Evolutionary conservation across 345 rosid genomes (phyloP).

Genomic region (Aquilaria sinensis): DNA sequence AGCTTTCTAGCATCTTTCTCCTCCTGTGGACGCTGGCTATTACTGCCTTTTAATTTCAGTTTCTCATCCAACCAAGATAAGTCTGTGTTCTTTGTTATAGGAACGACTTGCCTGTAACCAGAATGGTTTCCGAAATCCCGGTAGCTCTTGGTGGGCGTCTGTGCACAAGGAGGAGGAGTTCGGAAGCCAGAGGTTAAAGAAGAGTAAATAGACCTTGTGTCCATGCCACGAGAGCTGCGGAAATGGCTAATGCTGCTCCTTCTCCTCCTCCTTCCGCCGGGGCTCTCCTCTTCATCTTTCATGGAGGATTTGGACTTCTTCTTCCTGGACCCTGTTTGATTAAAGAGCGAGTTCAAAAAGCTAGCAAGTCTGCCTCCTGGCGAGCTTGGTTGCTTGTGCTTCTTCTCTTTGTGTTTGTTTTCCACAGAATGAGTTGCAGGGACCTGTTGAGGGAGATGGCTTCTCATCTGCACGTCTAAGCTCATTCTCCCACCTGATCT

Average conservation of each 20-base stretch:
- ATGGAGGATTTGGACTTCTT: conserved; percentile 52
- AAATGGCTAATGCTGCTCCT: conserved; percentile 93
- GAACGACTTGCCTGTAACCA: conserved; percentile 40
- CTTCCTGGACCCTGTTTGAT: conserved; percentile 66
- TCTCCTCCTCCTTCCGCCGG: conserved; percentile 64
- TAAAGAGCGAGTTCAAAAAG: conserved; percentile 86
- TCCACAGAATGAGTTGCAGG: conserved; percentile 22
- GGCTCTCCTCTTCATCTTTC: conserved; percentile 64
- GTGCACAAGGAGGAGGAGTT: conserved; percentile 60
- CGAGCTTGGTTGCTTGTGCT: conserved; percentile 78
- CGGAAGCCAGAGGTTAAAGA: conserved; percentile 68
- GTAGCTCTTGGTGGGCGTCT: conserved; percentile 56
- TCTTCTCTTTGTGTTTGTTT: conserved; percentile 49
- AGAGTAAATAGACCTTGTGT: conserved; percentile 48
- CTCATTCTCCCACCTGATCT: conserved; percentile 58
- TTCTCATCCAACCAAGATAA: conserved; percentile 34
- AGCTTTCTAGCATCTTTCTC: conserved; percentile 29
- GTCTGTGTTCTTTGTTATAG: conserved; percentile 25
- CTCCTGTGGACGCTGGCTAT: conserved; percentile 16
- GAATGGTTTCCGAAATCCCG: conserved; percentile 47
- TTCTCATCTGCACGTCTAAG: conserved; percentile 49
- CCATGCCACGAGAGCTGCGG: conserved; percentile 46
- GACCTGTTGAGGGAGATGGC: conserved; percentile 25
- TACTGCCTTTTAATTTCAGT: conserved; percentile 18
- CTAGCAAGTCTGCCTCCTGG: conserved; percentile 86